phyloP scores from a whole-genome alignment of 345 rosid genomes.

The Hirschfeldia incana region DNA sequence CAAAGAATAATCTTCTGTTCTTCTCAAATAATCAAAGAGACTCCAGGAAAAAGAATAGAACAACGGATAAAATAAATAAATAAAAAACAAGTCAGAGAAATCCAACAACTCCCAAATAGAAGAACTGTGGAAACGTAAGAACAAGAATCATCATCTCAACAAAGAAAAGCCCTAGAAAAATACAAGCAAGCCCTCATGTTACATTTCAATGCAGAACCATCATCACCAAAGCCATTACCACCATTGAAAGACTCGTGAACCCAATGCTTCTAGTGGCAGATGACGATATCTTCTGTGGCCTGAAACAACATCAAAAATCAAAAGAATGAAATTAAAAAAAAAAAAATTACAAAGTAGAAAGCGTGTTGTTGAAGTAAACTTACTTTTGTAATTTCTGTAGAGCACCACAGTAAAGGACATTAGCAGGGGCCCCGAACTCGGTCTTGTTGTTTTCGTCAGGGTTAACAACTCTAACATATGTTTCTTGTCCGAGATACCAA shows the following conservation, averaged over 20 bases:
- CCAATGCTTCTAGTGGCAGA: constrained; percentile 40
- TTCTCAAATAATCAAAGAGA: constrained; percentile 29
- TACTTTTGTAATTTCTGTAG: constrained; percentile 79
- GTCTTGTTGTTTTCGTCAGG: constrained; percentile 93
- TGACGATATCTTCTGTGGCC: constrained; percentile 74
- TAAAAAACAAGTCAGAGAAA: constrained; percentile 28
- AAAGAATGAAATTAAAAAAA: constrained; percentile 1
- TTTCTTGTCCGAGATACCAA: constrained; percentile 99
- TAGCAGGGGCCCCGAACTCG: constrained; percentile 77
- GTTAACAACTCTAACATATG: constrained; percentile 83
- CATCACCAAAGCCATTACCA: constrained; percentile 33
- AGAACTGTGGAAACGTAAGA: constrained; percentile 40
- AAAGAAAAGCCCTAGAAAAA: constrained; percentile 29
- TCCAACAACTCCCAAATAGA: constrained; percentile 31
- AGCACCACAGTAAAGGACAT: constrained; percentile 88
- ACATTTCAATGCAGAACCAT: constrained; percentile 25
- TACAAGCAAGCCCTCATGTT: constrained; percentile 5
- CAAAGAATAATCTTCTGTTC: constrained; percentile 17
- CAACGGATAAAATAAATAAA: constrained; percentile 22
- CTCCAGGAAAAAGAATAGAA: constrained; percentile 25
- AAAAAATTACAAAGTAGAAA: constrained; percentile 6
- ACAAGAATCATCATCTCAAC: constrained; percentile 31
- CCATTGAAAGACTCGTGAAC: constrained; percentile 11
- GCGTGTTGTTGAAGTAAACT: neutral
- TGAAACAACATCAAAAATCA: constrained; percentile 31